Conservation (phyloP, 768 basidiomycete genomes). For the Xerocomellus chrysenteron region DNA sequence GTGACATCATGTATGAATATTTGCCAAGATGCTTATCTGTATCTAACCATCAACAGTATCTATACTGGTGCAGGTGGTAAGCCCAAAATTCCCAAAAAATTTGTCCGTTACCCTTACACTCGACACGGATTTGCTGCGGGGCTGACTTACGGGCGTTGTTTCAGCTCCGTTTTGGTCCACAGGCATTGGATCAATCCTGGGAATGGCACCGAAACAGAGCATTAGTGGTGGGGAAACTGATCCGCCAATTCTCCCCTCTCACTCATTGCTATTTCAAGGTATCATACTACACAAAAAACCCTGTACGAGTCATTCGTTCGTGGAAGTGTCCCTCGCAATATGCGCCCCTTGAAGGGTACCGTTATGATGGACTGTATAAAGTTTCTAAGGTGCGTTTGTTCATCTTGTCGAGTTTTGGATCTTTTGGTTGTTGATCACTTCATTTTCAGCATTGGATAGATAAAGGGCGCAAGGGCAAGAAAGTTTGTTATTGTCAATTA, state of each 20-base stretch:
- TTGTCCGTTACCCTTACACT: conserved; percentile 13
- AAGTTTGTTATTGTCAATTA: conserved; percentile 26
- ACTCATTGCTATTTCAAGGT: conserved; percentile 7
- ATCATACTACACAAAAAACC: conserved; percentile 19
- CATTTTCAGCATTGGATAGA: conserved; percentile 21
- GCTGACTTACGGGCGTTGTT: background rate
- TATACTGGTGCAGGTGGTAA: conserved; percentile 30
- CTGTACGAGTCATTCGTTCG: conserved; percentile 30
- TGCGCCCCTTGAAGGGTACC: conserved; percentile 26
- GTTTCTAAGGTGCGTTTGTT: conserved; percentile 18
- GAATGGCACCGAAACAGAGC: conserved; percentile 4
- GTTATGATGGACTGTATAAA: conserved; percentile 33
- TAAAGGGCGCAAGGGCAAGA: conserved; percentile 9
- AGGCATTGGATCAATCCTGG: conserved; percentile 26
- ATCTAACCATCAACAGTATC: conserved; percentile 18
- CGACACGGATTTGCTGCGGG: background rate
- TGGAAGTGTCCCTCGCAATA: conserved; percentile 19
- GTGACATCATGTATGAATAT: conserved; percentile 25
- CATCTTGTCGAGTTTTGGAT: background rate
- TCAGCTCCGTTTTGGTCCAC: conserved; percentile 21
- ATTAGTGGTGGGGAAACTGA: conserved; percentile 15
- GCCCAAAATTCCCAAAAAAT: conserved; percentile 14
- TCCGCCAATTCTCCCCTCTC: background rate
- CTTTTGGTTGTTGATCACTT: background rate
- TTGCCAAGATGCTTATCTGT: background rate